These are phyloP conservation scores for Fusarium duplospermum DNA, from an alignment of 2,329 filamentous ascomycete species.

Conservation along the genomic window DNA sequence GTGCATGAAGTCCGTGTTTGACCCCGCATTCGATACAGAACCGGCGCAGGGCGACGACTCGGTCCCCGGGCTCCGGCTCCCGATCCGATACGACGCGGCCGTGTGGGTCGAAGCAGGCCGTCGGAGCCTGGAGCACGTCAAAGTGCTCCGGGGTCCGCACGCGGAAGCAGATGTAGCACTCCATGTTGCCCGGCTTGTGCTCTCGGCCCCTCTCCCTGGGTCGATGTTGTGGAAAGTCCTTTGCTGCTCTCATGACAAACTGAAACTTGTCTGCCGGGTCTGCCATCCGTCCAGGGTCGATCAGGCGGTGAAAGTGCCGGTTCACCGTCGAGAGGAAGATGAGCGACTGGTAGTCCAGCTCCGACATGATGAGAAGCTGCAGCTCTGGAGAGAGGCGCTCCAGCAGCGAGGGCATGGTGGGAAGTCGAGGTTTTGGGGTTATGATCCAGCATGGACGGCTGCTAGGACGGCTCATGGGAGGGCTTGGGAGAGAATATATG, in stretches of 20 bases:
- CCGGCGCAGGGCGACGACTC: constrained; percentile 49
- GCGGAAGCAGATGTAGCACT: constrained; percentile 56
- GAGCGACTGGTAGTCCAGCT: constrained; percentile 56
- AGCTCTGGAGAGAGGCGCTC: constrained; percentile 51
- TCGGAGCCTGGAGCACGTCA: constrained; percentile 51
- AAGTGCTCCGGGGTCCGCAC: constrained; percentile 55
- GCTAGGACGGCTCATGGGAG: constrained; percentile 10
- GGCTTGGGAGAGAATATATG: constrained; percentile 17
- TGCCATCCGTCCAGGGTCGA: constrained; percentile 52
- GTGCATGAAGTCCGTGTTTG: constrained; percentile 50
- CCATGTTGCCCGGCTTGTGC: constrained; percentile 55
- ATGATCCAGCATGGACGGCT: constrained; percentile 18
- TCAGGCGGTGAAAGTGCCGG: constrained; percentile 47
- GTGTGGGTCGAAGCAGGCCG: constrained; percentile 48
- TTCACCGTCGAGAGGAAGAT: constrained; percentile 54
- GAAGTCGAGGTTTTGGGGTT: constrained; percentile 10
- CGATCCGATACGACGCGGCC: constrained; percentile 47
- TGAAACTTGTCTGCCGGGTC: constrained; percentile 51
- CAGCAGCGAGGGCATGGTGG: constrained; percentile 41
- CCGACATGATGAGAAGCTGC: constrained; percentile 48
- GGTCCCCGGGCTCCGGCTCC: constrained; percentile 45
- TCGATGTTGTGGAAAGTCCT: constrained; percentile 55
- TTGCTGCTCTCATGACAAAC: constrained; percentile 56
- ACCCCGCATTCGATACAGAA: constrained; percentile 59
- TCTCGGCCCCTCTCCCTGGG: constrained; percentile 52